Base-by-base conservation (phyloP, 1,284 basidiomycete species). In the Lignosus rhinocerotis region DNA sequence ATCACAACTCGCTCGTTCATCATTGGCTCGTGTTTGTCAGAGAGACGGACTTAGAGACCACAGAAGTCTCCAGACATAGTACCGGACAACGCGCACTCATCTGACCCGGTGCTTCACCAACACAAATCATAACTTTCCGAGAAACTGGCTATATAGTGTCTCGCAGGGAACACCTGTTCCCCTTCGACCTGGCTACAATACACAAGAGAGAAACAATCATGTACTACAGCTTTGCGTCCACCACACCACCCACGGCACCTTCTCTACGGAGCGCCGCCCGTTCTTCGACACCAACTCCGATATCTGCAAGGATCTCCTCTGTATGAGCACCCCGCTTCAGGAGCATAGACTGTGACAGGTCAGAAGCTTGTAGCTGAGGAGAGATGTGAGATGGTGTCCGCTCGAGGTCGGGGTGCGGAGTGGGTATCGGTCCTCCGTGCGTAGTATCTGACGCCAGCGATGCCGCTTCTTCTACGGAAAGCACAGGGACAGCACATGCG, bases 401-500 rank as follows among this genome's bases (percentile, higher is more conserved):
- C 58, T 67, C 69, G 12, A 86, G 70, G 19, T 67, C 69, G 8
- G 86, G 86, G 67, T 87, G 85, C 42, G 80, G 78, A 10, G 66
- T 62, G 6, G 86, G 84, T 21, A 81, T 69, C 21, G 66, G 53
- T 6, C 52, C 62, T 25, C 46, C 42, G 30, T 50, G 17, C 11
- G 56, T 55, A 16, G 72, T 73, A 5, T 69, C 65, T 6, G 73
- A 64, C 53, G 77, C 72, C 31, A 80, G 70, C 31, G 67, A 70
- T 6, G 75, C 79, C 4, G 86, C 87, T 76, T 91, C 88, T 25
- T 72, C 63, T 0, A 86, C 80, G 2, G 80, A 79, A n/a, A 93
- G 77, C 16, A 94, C 88, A 0, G 92, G 90, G 6, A 90, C 78
- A 5, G 80, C 81, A 70, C 92, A 94, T 8, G 90, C 86, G 62